Evolutionary conservation across 345 rosid genomes (phyloP).

Genomic region (rapeseed (Brassica napus)): Da-Ae NC_063435.1:23438501-23439000

Average conservation of each 20-base stretch:
- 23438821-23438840: slow-evolving; percentile 28
- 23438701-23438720: neutral
- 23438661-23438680: neutral
- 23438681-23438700: neutral
- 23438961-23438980: slow-evolving; percentile 22
- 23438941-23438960: slow-evolving; percentile 41
- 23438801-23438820: neutral
- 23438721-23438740: neutral
- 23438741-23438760: too few species aligned
- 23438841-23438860: slow-evolving; percentile 55
- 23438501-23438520: too few species aligned
- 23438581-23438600: neutral
- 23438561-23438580: too few species aligned
- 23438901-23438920: slow-evolving; percentile 53
- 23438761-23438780: neutral
- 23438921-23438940: slow-evolving; percentile 46
- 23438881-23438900: slow-evolving; percentile 65
- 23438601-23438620: neutral
- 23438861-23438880: slow-evolving; percentile 53
- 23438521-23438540: too few species aligned
- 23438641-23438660: neutral
- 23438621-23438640: neutral
- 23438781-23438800: neutral
- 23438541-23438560: too few species aligned
- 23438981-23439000: slow-evolving; percentile 18